Percentiles rank a stretch among this genome's conserved stretches.
Conservation (phyloP, 306 rosid genomes). For the Malus domestica region ASM211411v1 NC_041795.1:9129501-9130000, state of each 20-base stretch:
- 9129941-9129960: background rate
- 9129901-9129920: background rate
- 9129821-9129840: background rate
- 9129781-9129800: background rate
- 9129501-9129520: conserved; percentile 81
- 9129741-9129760: background rate
- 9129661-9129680: conserved; percentile 99
- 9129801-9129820: background rate
- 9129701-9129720: conserved; percentile 90
- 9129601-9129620: conserved; percentile 99
- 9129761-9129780: background rate
- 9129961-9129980: background rate
- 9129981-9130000: conserved; percentile 22
- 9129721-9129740: background rate
- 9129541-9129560: background rate
- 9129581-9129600: background rate
- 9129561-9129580: too few relatives aligned
- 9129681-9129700: conserved; percentile 94
- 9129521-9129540: background rate
- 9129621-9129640: conserved; percentile 97
- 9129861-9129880: background rate
- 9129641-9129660: conserved; percentile 98
- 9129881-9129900: too few relatives aligned
- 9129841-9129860: background rate
- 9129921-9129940: background rate